A percentile compares a stretch with the other conserved stretches of the same genome.
Conservation (phyloP, 331 rosid genomes). For the Saraca asoca region DNA sequence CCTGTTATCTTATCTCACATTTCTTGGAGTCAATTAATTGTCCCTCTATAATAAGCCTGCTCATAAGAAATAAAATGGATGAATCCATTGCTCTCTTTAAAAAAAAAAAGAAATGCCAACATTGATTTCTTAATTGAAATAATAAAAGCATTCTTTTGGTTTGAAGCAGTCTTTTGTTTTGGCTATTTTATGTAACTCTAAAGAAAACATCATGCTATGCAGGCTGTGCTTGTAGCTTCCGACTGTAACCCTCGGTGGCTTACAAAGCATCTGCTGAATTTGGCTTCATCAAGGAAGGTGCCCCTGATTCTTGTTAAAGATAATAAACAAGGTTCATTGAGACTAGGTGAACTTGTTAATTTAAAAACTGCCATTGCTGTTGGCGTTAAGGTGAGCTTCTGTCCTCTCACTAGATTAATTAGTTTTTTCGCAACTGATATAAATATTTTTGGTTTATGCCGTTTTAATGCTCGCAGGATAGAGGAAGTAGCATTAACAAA, state of each 20-base stretch:
- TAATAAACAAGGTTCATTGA: constrained; percentile 60
- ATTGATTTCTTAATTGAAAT: background rate
- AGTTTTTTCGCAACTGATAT: background rate
- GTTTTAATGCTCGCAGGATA: constrained; percentile 46
- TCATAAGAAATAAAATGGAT: no score
- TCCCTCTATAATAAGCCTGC: no score
- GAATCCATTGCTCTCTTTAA: no score
- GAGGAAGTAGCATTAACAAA: constrained; percentile 55
- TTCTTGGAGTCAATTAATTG: no score
- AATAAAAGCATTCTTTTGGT: background rate
- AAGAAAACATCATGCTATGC: constrained; percentile 29
- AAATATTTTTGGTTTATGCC: background rate
- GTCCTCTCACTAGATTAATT: background rate
- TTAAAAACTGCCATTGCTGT: constrained; percentile 76
- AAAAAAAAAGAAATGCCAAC: no score
- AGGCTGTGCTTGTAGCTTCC: constrained; percentile 73
- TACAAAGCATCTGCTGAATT: constrained; percentile 66
- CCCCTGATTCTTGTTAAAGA: constrained; percentile 69
- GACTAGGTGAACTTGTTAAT: constrained; percentile 72
- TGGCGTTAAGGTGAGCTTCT: constrained; percentile 68
- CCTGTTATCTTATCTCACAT: no score
- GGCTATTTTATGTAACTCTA: background rate
- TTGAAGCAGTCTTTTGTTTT: constrained; percentile 14
- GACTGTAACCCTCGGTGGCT: constrained; percentile 77
- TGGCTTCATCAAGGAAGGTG: constrained; percentile 73